These are phyloP conservation scores for Mycena epipterygia DNA, from an alignment of 768 basidiomycete genomes.

Conservation along the genomic window DNA sequence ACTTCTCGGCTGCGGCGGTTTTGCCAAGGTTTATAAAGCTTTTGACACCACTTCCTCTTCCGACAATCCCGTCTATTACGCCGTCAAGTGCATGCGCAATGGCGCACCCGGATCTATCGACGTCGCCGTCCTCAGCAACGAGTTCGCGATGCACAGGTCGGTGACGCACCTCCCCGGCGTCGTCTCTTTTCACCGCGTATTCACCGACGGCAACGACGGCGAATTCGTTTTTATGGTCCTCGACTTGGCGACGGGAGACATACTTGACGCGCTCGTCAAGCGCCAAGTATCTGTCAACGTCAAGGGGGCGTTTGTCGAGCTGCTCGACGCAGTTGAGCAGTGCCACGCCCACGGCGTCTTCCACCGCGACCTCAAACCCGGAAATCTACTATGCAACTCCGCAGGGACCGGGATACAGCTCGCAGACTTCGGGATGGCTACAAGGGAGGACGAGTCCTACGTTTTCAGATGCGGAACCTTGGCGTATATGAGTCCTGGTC, in stretches of 20 bases:
- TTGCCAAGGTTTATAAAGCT: conserved; percentile 22
- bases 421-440: conserved; percentile 9
- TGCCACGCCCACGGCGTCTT: conserved; percentile 5
- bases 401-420: not conserved
- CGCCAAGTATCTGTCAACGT: not conserved
- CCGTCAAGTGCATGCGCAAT: conserved; percentile 17
- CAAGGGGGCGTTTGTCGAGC: not conserved
- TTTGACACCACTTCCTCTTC: conserved; percentile 12
- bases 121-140: not conserved
- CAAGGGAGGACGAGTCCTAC: not conserved
- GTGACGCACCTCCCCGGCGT: not conserved
- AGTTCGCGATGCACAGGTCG: not conserved
- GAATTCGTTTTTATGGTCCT: conserved; percentile 8
- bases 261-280: not conserved
- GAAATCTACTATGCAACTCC: not conserved
- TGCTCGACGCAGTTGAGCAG: conserved; percentile 15
- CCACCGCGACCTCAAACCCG: not conserved
- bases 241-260: not conserved
- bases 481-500: conserved; percentile 12
- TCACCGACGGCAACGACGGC: not conserved
- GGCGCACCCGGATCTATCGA: not conserved
- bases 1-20: not conserved
- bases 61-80: conserved; percentile 5
- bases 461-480: not conserved
- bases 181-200: not conserved